Conservation (phyloP, 495 filamentous ascomycete species). For the Penicillium coprophilum region DNA sequence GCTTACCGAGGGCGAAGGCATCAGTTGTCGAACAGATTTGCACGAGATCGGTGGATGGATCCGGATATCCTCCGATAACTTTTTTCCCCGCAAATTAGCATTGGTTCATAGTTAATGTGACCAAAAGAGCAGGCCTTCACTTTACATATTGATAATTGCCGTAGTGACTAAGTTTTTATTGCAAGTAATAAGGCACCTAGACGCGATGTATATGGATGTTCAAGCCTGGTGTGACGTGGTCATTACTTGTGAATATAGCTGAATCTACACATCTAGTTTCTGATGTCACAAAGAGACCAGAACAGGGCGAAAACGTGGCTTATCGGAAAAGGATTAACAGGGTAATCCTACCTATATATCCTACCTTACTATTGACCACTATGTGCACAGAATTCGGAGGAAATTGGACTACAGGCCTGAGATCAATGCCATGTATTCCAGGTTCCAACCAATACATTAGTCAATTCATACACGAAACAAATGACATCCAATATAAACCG, state of each 20-base stretch:
- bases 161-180: neutral
- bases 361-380: no score
- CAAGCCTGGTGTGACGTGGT: no score
- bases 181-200: neutral
- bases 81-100: constrained; percentile 4
- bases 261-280: no score
- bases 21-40: constrained; percentile 23
- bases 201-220: neutral
- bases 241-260: no score
- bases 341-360: no score
- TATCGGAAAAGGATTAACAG: no score
- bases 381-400: neutral
- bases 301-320: no score
- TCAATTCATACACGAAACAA: neutral
- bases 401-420: neutral
- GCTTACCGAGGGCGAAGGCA: constrained; percentile 27
- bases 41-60: constrained; percentile 40
- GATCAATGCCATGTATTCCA: neutral
- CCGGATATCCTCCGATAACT: constrained; percentile 43
- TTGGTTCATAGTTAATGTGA: constrained; percentile 25
- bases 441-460: neutral
- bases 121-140: constrained; percentile 1
- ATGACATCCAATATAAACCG: constrained; percentile 5
- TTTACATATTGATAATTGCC: neutral
- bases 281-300: no score